Base-by-base conservation (phyloP, 2,329 filamentous ascomycete species). In the Paecilomyces sp. region DNA sequence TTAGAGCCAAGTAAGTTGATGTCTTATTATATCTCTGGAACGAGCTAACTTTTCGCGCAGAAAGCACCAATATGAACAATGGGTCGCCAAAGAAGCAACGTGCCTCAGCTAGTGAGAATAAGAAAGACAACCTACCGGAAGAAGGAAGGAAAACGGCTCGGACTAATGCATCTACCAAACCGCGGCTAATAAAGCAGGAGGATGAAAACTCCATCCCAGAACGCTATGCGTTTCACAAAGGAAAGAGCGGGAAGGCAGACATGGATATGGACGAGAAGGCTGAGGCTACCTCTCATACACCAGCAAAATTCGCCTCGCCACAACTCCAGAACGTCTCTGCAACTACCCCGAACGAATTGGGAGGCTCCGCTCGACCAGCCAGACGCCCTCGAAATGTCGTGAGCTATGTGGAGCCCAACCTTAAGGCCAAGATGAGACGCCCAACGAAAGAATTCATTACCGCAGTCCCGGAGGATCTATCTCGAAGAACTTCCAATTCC, bases 361-460 rank as follows among this genome's bases (percentile, higher is more conserved):
- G 56, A 18, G 58, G 57, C 41, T 25, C 56, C 30, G 80, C 83
- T 30, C 82, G 90, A 53, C 83, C 85, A 24, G 88, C 86, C 65
- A 81, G 90, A 64, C 83, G 90, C 64, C 84, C 85, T 55, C 81
- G 88, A 66, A 77, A 84, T 11, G 81, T 86, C 56, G 83, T 94
- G 62, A 93, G 89, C 77, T 94, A 94, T 71, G 88, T 89, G 11
- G 89, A 93, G 71, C 90, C 90, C 1, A 93, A 89, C 67, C 79
- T 94, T 51, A 83, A 88, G 62, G 88, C 88, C 69, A 94, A 94
- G 76, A 92, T 94, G 90, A 84, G 90, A 60, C 83, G 90, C 61
- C 89, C 90, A 24, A 89, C 88, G 1, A 90, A 90, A 69, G 85
- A 90, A 64, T 75, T 92, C 9, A 84, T 88, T 36, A 89, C 92